phyloP scores from a whole-genome alignment of 371 early-diverging fungal species.

The Lichtheimia ornata region DNA sequence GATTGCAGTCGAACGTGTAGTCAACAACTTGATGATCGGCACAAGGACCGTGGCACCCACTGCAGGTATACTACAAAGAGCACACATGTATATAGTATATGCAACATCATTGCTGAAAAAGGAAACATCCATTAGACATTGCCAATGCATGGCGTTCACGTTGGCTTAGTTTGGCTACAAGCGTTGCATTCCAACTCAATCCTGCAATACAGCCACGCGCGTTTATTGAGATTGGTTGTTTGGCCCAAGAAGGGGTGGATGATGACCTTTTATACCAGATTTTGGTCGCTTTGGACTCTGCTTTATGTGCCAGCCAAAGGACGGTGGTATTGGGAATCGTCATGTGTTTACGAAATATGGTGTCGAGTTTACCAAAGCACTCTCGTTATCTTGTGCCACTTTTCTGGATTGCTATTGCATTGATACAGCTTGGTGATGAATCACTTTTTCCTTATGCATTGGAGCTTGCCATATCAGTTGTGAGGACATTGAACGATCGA shows the following conservation, averaged over 20 bases:
- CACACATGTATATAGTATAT: background rate
- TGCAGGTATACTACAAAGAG: constrained; percentile 21
- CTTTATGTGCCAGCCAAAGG: constrained; percentile 70
- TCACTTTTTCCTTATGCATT: constrained; percentile 73
- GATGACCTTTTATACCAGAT: constrained; percentile 89
- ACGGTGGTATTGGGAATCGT: constrained; percentile 69
- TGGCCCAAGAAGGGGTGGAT: constrained; percentile 82
- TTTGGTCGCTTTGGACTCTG: constrained; percentile 77
- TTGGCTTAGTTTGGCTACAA: constrained; percentile 89
- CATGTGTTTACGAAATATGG: constrained; percentile 82
- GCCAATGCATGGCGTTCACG: constrained; percentile 81
- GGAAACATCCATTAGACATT: constrained; percentile 28
- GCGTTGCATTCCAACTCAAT: constrained; percentile 89
- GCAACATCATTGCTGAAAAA: background rate
- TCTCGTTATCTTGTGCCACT: constrained; percentile 75
- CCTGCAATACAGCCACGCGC: constrained; percentile 91
- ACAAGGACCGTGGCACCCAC: constrained; percentile 72
- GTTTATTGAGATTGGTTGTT: constrained; percentile 84
- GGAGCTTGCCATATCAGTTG: constrained; percentile 64
- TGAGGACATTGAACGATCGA: constrained; percentile 65
- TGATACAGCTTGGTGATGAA: constrained; percentile 82
- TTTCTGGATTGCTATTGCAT: constrained; percentile 85
- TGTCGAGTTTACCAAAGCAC: constrained; percentile 70
- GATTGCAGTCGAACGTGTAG: constrained; percentile 61
- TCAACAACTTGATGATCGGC: constrained; percentile 73